Conservation (phyloP, 2,329 filamentous ascomycete genomes). For the Emydomyces testavorans region DNA sequence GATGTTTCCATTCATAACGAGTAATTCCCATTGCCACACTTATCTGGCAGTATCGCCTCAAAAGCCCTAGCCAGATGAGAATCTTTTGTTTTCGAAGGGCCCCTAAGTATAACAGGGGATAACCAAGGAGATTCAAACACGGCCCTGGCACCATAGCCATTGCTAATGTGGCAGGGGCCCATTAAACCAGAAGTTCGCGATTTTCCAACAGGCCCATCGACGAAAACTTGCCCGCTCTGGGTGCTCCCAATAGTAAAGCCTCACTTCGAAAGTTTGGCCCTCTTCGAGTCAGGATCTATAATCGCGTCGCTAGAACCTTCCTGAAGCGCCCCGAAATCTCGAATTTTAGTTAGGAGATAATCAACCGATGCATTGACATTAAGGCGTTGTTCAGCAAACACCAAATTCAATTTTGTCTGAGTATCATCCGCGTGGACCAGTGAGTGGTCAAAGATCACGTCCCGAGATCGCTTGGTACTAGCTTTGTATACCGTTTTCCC, state of each 20-base stretch:
- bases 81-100: no score
- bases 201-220: no score
- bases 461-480: conserved; percentile 25
- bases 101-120: no score
- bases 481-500: conserved; percentile 26
- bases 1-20: no score
- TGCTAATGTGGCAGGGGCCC: no score
- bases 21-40: no score
- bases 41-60: no score
- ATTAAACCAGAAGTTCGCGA: no score
- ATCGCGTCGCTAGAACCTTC: conserved; percentile 10
- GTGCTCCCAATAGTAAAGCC: neutral
- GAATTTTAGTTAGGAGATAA: conserved; percentile 26
- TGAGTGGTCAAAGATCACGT: conserved; percentile 26
- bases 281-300: conserved; percentile 14
- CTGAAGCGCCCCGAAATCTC: conserved; percentile 17
- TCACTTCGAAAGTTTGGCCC: conserved; percentile 13
- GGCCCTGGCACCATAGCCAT: no score
- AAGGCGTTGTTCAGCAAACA: conserved; percentile 27
- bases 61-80: no score
- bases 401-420: conserved; percentile 27
- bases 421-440: conserved; percentile 28
- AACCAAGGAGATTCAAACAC: no score
- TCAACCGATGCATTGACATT: conserved; percentile 27
- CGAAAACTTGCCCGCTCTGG: no score